Conservation (phyloP, 2,329 filamentous ascomycete species). For the Hortaea sp. region DNA sequence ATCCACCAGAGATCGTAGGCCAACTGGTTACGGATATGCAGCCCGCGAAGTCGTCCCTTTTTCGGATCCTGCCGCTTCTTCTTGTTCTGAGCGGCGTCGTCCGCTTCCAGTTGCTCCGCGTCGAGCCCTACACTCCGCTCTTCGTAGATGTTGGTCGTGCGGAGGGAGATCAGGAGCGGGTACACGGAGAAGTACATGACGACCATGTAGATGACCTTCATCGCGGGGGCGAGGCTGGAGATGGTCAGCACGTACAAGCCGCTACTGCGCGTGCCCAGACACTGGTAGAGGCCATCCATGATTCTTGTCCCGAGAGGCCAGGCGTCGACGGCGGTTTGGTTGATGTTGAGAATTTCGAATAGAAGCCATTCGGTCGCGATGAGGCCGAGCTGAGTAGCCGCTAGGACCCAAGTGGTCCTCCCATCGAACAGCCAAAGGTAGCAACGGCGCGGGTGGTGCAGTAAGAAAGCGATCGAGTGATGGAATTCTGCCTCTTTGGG, state of each 20-base stretch:
- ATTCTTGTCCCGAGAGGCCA: not conserved
- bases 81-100: not conserved
- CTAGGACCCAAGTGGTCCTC: constrained; percentile 7
- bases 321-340: constrained; percentile 4
- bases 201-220: constrained; percentile 51
- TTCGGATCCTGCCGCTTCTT: not conserved
- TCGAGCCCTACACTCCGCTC: constrained; percentile 34
- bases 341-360: constrained; percentile 6
- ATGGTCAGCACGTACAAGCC: constrained; percentile 21
- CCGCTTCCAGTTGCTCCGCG: not conserved
- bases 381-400: constrained; percentile 3
- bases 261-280: constrained; percentile 30
- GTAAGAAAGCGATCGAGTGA: constrained; percentile 27
- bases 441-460: constrained; percentile 39
- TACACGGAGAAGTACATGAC: constrained; percentile 60
- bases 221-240: constrained; percentile 43
- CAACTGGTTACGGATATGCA: constrained; percentile 28
- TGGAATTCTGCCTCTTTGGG: constrained; percentile 9
- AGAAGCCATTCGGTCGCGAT: constrained; percentile 17
- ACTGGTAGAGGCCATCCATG: constrained; percentile 3
- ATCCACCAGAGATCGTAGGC: constrained; percentile 34
- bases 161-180: constrained; percentile 53
- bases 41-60: constrained; percentile 3
- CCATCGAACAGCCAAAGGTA: constrained; percentile 57
- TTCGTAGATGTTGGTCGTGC: constrained; percentile 63